A percentile compares a stretch with the other conserved stretches of the same genome.
These are phyloP conservation scores for Podospora didyma DNA, from an alignment of 495 filamentous ascomycete species.

Conservation along the genomic window DNA sequence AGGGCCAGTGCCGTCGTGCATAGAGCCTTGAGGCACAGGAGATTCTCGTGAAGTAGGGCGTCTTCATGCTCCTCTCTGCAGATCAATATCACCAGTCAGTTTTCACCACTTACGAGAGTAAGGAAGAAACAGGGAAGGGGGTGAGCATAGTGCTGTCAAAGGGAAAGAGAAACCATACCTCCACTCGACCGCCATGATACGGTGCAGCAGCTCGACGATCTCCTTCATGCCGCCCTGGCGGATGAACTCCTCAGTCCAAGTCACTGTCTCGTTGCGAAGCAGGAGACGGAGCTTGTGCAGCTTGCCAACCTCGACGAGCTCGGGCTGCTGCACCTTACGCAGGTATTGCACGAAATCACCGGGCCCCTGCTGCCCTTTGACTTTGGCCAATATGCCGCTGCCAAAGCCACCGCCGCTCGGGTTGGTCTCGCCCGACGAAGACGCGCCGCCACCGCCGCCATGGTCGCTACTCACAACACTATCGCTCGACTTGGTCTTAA, in stretches of 20 bases:
- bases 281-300: constrained; percentile 89
- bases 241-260: constrained; percentile 92
- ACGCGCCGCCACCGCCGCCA: constrained; percentile 1
- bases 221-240: constrained; percentile 86
- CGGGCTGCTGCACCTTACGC: constrained; percentile 69
- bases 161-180: constrained; percentile 55
- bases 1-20: constrained; percentile 86
- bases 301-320: constrained; percentile 84
- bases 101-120: not conserved
- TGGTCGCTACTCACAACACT: constrained; percentile 40
- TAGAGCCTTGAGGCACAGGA: constrained; percentile 91
- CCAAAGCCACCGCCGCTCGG: constrained; percentile 33
- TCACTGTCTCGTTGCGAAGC: constrained; percentile 88
- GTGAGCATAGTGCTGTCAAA: no score
- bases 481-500: constrained; percentile 48
- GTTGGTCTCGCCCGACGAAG: constrained; percentile 12
- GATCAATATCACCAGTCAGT: constrained; percentile 14
- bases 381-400: constrained; percentile 44
- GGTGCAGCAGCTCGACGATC: constrained; percentile 77
- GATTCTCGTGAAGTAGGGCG: constrained; percentile 80
- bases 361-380: constrained; percentile 55
- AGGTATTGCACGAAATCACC: constrained; percentile 81
- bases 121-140: not conserved
- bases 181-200: constrained; percentile 95
- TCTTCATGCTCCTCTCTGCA: constrained; percentile 94